Percentiles rank a stretch among this genome's conserved stretches.
phyloP scores from a whole-genome alignment of 345 rosid species.

The Raphanus sativus region DNA sequence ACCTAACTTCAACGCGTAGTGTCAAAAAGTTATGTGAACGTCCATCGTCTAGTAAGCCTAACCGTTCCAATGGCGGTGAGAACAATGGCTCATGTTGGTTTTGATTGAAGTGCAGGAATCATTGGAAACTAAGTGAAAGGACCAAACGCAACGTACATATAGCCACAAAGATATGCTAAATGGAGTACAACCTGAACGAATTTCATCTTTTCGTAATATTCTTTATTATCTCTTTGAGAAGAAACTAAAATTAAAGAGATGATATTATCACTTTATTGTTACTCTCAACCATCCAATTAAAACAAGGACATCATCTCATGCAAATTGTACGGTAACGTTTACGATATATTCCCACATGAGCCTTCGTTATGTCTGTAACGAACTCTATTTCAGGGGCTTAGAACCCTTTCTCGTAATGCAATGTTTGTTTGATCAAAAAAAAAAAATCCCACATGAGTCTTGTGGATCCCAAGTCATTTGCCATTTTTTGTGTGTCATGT shows the following conservation, averaged over 20 bases:
- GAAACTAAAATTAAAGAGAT: constrained; percentile 1
- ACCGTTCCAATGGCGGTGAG: constrained; percentile 14
- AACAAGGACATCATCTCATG: constrained; percentile 30
- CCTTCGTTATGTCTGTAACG: too few species aligned
- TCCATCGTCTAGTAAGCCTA: background rate
- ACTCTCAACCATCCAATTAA: constrained; percentile 37
- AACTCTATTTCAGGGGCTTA: too few species aligned
- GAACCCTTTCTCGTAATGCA: too few species aligned
- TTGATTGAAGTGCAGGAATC: constrained; percentile 16
- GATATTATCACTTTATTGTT: constrained; percentile 25
- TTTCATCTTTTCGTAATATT: constrained; percentile 30
- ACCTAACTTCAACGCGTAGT: background rate
- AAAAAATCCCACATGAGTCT: constrained; percentile 37
- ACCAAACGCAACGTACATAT: constrained; percentile 25
- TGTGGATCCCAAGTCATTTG: constrained; percentile 21
- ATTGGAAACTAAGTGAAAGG: constrained; percentile 20
- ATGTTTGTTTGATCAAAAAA: too few species aligned
- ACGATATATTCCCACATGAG: constrained; percentile 33
- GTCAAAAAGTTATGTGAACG: background rate
- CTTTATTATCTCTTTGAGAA: constrained; percentile 28
- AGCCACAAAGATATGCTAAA: constrained; percentile 28
- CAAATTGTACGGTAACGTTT: constrained; percentile 27
- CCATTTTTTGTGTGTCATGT: constrained; percentile 33
- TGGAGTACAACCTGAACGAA: constrained; percentile 32
- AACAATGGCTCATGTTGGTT: constrained; percentile 13